phyloP scores from a whole-genome alignment of 2,329 filamentous ascomycete species.

The Zymoseptoria pseudotritici region DNA sequence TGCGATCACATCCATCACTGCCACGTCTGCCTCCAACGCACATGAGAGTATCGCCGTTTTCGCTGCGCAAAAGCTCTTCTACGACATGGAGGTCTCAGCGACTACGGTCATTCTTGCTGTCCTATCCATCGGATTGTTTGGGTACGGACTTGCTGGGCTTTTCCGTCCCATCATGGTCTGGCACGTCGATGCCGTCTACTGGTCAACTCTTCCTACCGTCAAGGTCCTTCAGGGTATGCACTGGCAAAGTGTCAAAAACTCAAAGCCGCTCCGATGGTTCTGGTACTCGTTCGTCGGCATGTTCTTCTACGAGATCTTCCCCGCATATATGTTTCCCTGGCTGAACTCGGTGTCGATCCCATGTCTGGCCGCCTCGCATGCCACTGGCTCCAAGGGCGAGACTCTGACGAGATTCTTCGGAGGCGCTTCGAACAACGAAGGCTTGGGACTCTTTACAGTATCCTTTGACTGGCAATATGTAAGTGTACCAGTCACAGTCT shows the following conservation, averaged over 20 bases:
- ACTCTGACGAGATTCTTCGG: constrained; percentile 46
- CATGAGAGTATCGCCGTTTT: constrained; percentile 29
- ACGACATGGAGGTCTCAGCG: constrained; percentile 40
- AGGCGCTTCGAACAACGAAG: constrained; percentile 47
- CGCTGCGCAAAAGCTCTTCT: constrained; percentile 43
- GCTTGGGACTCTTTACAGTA: constrained; percentile 43
- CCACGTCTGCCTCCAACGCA: constrained; percentile 34
- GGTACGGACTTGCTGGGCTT: constrained; percentile 48
- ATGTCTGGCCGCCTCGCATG: constrained; percentile 47
- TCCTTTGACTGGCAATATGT: constrained; percentile 49
- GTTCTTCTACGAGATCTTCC: constrained; percentile 47
- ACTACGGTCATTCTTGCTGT: constrained; percentile 43
- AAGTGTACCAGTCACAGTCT: neutral
- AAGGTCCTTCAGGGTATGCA: constrained; percentile 50
- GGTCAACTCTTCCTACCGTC: constrained; percentile 46
- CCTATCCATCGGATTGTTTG: constrained; percentile 50
- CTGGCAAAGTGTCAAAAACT: constrained; percentile 45
- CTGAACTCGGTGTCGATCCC: constrained; percentile 50
- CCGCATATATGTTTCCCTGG: constrained; percentile 50
- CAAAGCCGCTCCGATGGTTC: constrained; percentile 46
- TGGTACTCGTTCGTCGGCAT: constrained; percentile 42
- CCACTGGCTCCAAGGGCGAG: constrained; percentile 39
- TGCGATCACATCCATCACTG: constrained; percentile 23
- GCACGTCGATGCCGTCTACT: constrained; percentile 52
- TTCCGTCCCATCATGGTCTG: constrained; percentile 49